Conservation (phyloP, 768 basidiomycete genomes). For the Thelephora ganbajun region DNA sequence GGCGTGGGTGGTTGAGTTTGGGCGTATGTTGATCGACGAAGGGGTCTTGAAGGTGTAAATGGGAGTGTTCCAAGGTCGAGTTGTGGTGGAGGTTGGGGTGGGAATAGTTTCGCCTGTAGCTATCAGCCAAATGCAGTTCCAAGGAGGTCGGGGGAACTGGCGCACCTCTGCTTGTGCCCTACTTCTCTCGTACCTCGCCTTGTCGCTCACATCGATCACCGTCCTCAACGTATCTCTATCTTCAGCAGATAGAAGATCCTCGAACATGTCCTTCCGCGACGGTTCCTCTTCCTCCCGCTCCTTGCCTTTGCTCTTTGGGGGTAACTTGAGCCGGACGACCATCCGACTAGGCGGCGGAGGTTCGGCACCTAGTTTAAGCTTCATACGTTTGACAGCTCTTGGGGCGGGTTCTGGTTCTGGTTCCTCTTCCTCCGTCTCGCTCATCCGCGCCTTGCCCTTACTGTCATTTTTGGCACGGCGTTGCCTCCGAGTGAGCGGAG, state of each 20-base stretch:
- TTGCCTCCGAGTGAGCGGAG: conserved; percentile 13
- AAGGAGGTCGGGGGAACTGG: conserved; percentile 3
- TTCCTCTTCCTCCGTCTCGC: conserved; percentile 11
- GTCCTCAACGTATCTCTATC: conserved; percentile 71
- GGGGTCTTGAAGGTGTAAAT: conserved; percentile 42
- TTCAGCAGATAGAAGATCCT: conserved; percentile 55
- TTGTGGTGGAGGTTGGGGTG: conserved; percentile 23
- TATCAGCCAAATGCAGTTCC: neutral
- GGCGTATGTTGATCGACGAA: conserved; percentile 38
- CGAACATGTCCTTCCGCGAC: conserved; percentile 53
- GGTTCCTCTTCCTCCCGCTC: conserved; percentile 49
- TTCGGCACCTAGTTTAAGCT: conserved; percentile 22
- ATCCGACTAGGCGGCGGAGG: conserved; percentile 17
- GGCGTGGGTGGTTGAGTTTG: conserved; percentile 25
- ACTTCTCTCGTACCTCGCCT: conserved; percentile 59
- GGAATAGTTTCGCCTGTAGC: conserved; percentile 11
- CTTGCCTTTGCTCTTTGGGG: conserved; percentile 53
- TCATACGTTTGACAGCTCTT: conserved; percentile 27
- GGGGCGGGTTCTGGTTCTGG: conserved; percentile 15
- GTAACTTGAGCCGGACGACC: conserved; percentile 39
- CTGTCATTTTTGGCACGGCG: conserved; percentile 16
- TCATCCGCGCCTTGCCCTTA: conserved; percentile 9
- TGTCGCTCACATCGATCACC: conserved; percentile 42
- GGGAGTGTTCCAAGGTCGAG: conserved; percentile 21
- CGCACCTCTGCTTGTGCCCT: conserved; percentile 63